Evolutionary conservation across 1,139 yeast genomes (phyloP), one percentile per base, ranked within the genome.

Genomic region (Scheffersomyces segobiensis): DNA sequence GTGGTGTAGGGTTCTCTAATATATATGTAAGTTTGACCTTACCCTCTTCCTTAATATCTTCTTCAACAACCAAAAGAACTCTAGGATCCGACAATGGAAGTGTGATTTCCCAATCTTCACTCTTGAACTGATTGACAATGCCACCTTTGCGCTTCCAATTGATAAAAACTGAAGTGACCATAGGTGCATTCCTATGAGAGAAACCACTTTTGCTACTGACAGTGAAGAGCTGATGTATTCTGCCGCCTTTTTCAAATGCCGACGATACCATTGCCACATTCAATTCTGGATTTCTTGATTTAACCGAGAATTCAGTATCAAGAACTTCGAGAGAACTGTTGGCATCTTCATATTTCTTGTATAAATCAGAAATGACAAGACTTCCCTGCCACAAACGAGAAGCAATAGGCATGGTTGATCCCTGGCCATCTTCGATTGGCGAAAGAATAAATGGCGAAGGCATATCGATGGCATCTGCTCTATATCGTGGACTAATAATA

Each of bases 1-100:
- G 78, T 3, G 88, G 81, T 0, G 96, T 88, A 8, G 96, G 93
- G 66, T 91, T 91, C 67, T 91, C 97, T 54, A 91, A 68, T 56
- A 81, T 79, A 66, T 85, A 90, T 14, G 69, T 75, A 50, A 87
- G 71, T 47, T 68, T 70, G 47, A 75, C 63, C 17, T 59, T 64
- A 17, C 63, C 64, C 8, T 55, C 57, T 1, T 63, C 62, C 0
- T 63, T 59, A 2, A 60, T 62, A 0, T 63, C 60, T 3, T 62
- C 56, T 47, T 67, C 71, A 1, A 78, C 65, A 32, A 68, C 71
- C 3, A 87, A 77, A 47, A 89, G 71, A 0, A 88, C 87, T 53
- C 96, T 72, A 1, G 96, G 96, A 65, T 89, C 95, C 53, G 87
- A 80, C 52, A 87, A 76, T 1, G 93, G 91, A 17, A 90, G 69